Percentiles rank a stretch among this genome's conserved stretches.
Conservation (phyloP, 208 protist genomes). For the Leishmania gerbilli region DNA sequence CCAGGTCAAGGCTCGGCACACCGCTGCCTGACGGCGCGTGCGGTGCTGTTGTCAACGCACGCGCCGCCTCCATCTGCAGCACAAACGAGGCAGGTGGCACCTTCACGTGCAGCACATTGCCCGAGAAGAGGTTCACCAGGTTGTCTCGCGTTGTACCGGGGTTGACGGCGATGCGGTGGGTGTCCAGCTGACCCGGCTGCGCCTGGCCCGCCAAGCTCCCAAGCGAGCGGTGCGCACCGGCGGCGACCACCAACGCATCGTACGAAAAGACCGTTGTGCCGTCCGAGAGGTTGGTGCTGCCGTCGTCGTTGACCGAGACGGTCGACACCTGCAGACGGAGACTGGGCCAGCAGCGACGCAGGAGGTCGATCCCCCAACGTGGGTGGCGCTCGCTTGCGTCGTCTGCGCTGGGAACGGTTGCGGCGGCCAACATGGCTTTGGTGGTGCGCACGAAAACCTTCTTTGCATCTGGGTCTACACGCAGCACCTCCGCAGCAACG, state of each 20-base stretch:
- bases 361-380: neutral
- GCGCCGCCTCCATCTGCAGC: constrained; percentile 36
- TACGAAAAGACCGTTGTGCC: constrained; percentile 59
- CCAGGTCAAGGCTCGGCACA: constrained; percentile 1
- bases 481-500: constrained; percentile 60
- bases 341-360: constrained; percentile 13
- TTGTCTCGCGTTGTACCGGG: constrained; percentile 78
- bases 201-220: constrained; percentile 41
- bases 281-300: constrained; percentile 26
- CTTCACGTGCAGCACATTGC: constrained; percentile 81
- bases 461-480: constrained; percentile 47
- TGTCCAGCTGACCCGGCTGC: constrained; percentile 48
- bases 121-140: constrained; percentile 59
- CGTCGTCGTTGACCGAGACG: constrained; percentile 21
- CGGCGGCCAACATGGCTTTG: constrained; percentile 16
- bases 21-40: neutral
- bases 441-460: constrained; percentile 54
- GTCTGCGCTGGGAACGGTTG: constrained; percentile 6
- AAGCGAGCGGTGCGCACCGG: constrained; percentile 59
- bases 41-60: constrained; percentile 1
- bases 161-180: constrained; percentile 75
- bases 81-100: constrained; percentile 77
- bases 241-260: constrained; percentile 82
- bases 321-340: neutral
- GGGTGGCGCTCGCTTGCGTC: neutral